Evolutionary conservation across 2,329 filamentous ascomycete species (phyloP), one percentile per base, ranked within the genome.

Genomic region (Colletotrichum sp.): DNA sequence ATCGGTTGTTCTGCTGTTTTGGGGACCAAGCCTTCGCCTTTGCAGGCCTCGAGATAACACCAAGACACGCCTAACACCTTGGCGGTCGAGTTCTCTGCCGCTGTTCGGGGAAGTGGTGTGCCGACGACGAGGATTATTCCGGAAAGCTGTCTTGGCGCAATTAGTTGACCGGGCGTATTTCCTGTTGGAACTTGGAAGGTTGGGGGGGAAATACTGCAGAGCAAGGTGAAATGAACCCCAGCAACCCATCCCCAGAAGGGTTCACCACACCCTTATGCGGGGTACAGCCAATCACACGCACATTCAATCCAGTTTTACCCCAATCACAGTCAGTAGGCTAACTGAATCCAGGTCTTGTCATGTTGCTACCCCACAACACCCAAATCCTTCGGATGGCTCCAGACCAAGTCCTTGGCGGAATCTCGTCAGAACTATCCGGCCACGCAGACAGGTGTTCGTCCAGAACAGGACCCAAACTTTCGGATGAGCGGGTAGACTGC

Each of bases 181-280:
- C 66, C 55, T 61, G n/a, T 59, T 47, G 66, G 34, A 66, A 66
- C 51, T 33, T 61, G n/a, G 18, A 18, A 29, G 38, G 51, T 64
- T 64, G 33, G 63, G 62, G 36, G 36, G 27, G n/a, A 31, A 47
- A 29, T 18, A 34, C 36, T 18, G 24, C 34, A 66, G 51, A 18
- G 21, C 15, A 55, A 38, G 33, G 43, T 58, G 54, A 36, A 58
- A 13, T 58, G 54, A 18, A 55, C 54, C 54, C 55, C 54, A 24
- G 34, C 55, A 61, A 38, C 66, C 64, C 38, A 66, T 36, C 64
- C 64, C 64, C 64, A 66, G 64, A 66, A 55, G 64, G 64, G 64
- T 34, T 51, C 61, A 64, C 36, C 31, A 51, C 61, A 64, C 64
- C 33, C 51, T 16, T 36, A 66, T 58, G 64, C 64, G 64, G 64